Percentiles rank a stretch among this genome's conserved stretches.
phyloP scores from a whole-genome alignment of 192 early-diverging fungal species.

The Entomortierella parvispora region DNA sequence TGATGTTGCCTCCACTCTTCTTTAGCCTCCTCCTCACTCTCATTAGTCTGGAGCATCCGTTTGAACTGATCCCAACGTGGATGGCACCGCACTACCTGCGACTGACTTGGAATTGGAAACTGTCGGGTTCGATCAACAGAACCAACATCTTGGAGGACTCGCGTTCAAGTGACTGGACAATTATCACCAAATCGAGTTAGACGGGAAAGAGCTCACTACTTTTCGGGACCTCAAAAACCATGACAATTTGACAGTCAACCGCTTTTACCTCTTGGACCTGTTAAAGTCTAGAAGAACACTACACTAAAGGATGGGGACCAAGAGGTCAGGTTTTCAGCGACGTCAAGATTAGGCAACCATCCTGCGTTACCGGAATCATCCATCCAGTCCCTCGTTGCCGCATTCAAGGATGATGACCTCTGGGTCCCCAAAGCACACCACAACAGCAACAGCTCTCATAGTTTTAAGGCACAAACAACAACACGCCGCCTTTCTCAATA shows the following conservation, averaged over 20 bases:
- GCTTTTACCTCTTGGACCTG: neutral
- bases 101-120: conserved; percentile 11
- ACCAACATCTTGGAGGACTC: conserved; percentile 10
- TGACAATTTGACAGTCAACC: neutral
- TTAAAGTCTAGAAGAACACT: neutral
- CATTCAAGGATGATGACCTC: neutral
- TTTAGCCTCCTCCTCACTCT: too few relatives aligned
- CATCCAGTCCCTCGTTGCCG: neutral
- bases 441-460: too few relatives aligned
- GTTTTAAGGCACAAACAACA: neutral
- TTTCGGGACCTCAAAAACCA: conserved; percentile 6
- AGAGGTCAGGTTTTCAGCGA: neutral
- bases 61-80: neutral
- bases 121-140: conserved; percentile 10
- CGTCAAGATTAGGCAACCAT: neutral
- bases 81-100: neutral
- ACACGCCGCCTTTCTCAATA: too few relatives aligned
- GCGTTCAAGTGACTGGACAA: conserved; percentile 10
- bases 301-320: neutral
- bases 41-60: too few relatives aligned
- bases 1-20: too few relatives aligned
- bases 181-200: conserved; percentile 20
- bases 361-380: neutral
- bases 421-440: too few relatives aligned
- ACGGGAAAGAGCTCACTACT: neutral